These are phyloP conservation scores for Colletotrichum sp. DNA, from an alignment of 2,329 filamentous ascomycete species.

Conservation along the genomic window DNA sequence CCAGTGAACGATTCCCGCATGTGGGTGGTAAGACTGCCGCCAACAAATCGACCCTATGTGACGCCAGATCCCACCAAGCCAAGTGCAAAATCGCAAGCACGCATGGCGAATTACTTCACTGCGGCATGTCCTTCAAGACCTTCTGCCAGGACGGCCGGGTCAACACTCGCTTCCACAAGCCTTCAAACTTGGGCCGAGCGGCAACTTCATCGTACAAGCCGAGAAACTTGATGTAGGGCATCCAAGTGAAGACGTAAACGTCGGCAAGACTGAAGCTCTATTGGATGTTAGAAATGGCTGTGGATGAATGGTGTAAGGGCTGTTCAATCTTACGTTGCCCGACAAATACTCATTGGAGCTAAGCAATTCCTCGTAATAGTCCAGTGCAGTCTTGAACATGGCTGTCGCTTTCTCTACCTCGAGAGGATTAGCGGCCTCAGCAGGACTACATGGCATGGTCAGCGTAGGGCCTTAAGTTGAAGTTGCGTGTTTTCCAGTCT, in stretches of 20 bases:
- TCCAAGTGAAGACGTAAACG: neutral
- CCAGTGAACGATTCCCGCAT: too few relatives aligned
- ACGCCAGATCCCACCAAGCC: too few relatives aligned
- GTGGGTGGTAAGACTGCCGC: too few relatives aligned
- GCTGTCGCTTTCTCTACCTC: neutral
- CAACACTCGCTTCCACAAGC: neutral
- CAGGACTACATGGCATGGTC: neutral
- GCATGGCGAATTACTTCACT: neutral
- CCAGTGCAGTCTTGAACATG: neutral
- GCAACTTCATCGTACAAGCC: neutral
- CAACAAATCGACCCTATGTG: neutral
- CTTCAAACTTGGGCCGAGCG: neutral
- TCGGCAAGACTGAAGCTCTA: neutral
- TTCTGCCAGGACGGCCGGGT: neutral
- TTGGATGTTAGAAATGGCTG: neutral
- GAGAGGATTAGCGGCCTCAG: neutral
- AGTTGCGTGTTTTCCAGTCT: neutral
- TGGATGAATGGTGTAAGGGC: neutral
- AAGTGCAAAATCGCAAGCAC: accelerated
- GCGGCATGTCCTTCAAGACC: neutral
- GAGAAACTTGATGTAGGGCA: neutral
- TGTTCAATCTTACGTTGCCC: neutral
- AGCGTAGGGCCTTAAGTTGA: neutral
- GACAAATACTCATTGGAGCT: neutral
- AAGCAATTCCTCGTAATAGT: neutral